Evolutionary conservation across 352 stramenopile genomes (phyloP).

Genomic region (Globisporangium nunn): DNA sequence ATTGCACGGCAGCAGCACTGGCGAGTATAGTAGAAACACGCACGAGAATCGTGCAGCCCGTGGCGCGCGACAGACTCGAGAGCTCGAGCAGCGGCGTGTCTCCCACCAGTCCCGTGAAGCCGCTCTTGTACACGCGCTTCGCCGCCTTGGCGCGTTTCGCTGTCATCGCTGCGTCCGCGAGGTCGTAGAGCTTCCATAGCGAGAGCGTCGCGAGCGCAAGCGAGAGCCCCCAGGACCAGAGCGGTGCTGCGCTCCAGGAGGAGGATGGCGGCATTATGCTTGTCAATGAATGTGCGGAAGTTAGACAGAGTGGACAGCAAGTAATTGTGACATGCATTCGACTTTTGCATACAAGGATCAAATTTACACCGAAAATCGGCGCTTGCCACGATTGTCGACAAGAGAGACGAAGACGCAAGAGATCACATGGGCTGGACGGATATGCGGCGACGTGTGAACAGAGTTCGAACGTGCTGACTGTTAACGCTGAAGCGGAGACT

Average conservation of each 20-base stretch:
- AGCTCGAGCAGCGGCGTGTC: slow-evolving; percentile 92
- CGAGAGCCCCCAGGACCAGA: slow-evolving; percentile 51
- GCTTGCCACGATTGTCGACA: too few relatives aligned
- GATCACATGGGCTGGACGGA: too few relatives aligned
- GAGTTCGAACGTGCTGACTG: neutral
- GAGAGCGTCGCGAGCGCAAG: slow-evolving; percentile 58
- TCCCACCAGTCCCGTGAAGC: slow-evolving; percentile 88
- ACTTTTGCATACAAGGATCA: neutral
- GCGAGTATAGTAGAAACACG: neutral
- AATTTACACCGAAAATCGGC: neutral
- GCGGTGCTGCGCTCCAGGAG: slow-evolving; percentile 27
- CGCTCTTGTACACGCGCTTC: slow-evolving; percentile 19
- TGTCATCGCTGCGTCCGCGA: slow-evolving; percentile 15
- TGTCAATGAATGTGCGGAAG: slow-evolving; percentile 3
- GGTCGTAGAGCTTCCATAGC: slow-evolving; percentile 61
- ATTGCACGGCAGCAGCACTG: neutral
- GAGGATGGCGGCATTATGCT: neutral
- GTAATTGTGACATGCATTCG: slow-evolving; percentile 4
- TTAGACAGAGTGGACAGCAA: neutral
- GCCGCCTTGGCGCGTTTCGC: slow-evolving; percentile 19
- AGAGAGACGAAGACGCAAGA: too few relatives aligned
- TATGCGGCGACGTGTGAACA: too few relatives aligned
- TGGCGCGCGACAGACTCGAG: slow-evolving; percentile 84
- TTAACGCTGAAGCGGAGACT: neutral
- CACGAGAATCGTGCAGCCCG: slow-evolving; percentile 87